Conservation (phyloP, 1,284 basidiomycete genomes). For the Vanrija humicola region DNA sequence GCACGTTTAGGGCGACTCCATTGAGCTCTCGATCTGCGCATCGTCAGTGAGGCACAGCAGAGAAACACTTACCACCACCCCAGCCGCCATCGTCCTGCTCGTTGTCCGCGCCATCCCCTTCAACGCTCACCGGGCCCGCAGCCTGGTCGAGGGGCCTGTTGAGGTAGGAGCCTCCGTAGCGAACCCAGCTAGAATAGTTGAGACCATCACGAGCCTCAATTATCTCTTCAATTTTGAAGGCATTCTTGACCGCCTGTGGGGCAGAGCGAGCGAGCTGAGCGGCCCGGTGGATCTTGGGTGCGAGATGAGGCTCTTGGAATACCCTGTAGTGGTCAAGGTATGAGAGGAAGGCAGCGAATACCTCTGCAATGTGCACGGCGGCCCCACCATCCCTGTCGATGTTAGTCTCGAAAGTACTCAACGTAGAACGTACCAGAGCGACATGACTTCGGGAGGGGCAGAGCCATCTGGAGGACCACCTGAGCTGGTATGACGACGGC, state of each 20-base stretch:
- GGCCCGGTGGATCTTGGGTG: slow-evolving; percentile 15
- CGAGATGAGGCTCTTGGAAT: slow-evolving; percentile 23
- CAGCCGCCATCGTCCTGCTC: slow-evolving; percentile 21
- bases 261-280: slow-evolving; percentile 26
- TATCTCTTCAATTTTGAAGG: slow-evolving; percentile 31
- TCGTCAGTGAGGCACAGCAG: too few species aligned
- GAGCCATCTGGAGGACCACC: too few species aligned
- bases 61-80: slow-evolving; percentile 12
- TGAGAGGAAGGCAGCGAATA: slow-evolving; percentile 33
- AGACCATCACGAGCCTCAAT: slow-evolving; percentile 12
- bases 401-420: background rate
- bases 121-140: background rate
- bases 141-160: slow-evolving; percentile 9
- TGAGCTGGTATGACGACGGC: too few species aligned
- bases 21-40: background rate
- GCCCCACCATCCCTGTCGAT: slow-evolving; percentile 29
- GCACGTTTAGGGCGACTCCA: background rate
- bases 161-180: slow-evolving; percentile 24
- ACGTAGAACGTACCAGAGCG: slow-evolving; percentile 7
- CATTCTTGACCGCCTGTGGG: slow-evolving; percentile 12
- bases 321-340: slow-evolving; percentile 29
- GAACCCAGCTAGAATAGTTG: slow-evolving; percentile 30
- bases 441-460: background rate
- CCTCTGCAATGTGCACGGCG: slow-evolving; percentile 27
- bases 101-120: background rate